Evolutionary conservation across 1,284 basidiomycete genomes (phyloP).

Genomic region (Fistulinella staudtii): DNA sequence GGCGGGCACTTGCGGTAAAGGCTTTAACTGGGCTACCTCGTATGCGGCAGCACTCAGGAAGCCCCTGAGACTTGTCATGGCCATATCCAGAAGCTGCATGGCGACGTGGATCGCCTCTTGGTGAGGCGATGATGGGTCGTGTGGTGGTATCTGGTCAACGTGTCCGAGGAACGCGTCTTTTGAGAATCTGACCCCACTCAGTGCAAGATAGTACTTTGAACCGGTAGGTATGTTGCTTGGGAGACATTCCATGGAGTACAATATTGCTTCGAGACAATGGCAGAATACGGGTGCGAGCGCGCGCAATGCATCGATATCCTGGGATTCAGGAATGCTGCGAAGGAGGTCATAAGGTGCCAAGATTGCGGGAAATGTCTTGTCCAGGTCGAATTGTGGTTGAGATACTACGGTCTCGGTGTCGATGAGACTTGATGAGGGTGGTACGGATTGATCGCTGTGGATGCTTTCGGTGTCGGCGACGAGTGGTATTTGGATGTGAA

Average conservation of each 20-base stretch:
- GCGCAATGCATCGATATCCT: conserved; percentile 27
- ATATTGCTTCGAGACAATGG: conserved; percentile 25
- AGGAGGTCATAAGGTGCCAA: conserved; percentile 25
- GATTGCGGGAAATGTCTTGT: conserved; percentile 33
- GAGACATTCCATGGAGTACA: conserved; percentile 25
- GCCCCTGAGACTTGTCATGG: conserved; percentile 26
- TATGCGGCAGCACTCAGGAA: conserved; percentile 24
- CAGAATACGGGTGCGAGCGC: conserved; percentile 24
- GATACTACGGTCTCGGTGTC: not conserved
- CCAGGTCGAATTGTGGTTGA: conserved; percentile 29
- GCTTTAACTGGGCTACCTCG: conserved; percentile 29
- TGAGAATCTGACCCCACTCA: conserved; percentile 22
- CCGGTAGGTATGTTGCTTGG: conserved; percentile 19
- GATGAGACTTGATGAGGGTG: conserved; percentile 6
- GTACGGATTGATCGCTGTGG: conserved; percentile 12
- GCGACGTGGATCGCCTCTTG: conserved; percentile 16
- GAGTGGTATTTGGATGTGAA: too few species aligned
- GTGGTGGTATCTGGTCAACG: conserved; percentile 12
- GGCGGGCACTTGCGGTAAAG: conserved; percentile 20
- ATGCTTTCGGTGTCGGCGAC: too few species aligned
- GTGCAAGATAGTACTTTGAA: conserved; percentile 22
- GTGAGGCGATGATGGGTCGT: conserved; percentile 3
- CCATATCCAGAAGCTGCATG: conserved; percentile 25
- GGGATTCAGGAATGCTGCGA: conserved; percentile 17
- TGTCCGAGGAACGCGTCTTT: conserved; percentile 26